Percentiles rank a stretch among this genome's conserved stretches.
phyloP scores from a whole-genome alignment of 2,329 filamentous ascomycete genomes.

The Alternaria longipes region DNA sequence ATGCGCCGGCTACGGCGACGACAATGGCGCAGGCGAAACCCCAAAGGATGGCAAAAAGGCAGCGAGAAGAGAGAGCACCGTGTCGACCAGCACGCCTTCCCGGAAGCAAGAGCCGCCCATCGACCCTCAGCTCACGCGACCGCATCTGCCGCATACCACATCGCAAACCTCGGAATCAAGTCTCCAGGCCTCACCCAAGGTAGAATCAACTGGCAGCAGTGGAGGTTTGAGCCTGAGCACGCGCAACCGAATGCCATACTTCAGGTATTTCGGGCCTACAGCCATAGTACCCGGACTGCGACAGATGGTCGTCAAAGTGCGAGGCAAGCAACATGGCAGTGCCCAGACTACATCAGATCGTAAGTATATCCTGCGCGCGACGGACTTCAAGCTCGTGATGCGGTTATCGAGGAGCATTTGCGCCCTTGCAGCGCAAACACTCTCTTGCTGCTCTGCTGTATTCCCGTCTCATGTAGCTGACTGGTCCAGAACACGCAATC shows the following conservation, averaged over 20 bases:
- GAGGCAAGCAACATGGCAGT: conserved; percentile 69
- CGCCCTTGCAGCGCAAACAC: not conserved
- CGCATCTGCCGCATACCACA: conserved; percentile 29
- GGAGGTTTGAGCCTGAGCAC: conserved; percentile 55
- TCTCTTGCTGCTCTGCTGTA: conserved; percentile 13
- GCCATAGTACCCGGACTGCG: conserved; percentile 93
- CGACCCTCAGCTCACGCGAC: conserved; percentile 40
- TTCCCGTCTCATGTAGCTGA: conserved; percentile 9
- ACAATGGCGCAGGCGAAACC: conserved; percentile 34
- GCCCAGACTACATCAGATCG: conserved; percentile 65
- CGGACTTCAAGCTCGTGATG: not conserved
- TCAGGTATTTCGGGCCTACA: conserved; percentile 88
- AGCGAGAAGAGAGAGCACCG: conserved; percentile 28
- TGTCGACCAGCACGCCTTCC: conserved; percentile 18
- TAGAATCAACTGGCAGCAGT: conserved; percentile 29
- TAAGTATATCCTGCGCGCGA: conserved; percentile 22
- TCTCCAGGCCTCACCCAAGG: conserved; percentile 27
- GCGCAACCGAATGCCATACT: conserved; percentile 80
- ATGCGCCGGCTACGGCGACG: conserved; percentile 58
- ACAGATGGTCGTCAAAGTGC: conserved; percentile 85
- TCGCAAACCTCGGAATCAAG: conserved; percentile 39
- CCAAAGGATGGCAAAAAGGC: conserved; percentile 34
- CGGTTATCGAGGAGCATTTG: not conserved
- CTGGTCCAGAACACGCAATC: conserved; percentile 29
- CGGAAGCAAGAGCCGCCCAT: conserved; percentile 31